Evolutionary conservation across 805 yeast species (phyloP).

Genomic region (Zygoascus biomembranicola): DNA sequence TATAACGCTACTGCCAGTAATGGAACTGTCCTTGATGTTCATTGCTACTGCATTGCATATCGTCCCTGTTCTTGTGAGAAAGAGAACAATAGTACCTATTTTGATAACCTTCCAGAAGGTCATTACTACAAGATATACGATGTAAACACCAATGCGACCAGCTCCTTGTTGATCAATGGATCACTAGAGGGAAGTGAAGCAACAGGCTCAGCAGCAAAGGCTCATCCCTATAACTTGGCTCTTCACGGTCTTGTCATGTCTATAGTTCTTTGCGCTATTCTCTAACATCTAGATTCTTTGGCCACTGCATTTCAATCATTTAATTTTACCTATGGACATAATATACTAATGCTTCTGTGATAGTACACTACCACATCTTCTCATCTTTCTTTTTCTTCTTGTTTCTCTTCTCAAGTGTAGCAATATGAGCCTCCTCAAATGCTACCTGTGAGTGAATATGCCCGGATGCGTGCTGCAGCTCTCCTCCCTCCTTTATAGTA

Average conservation of each 20-base stretch:
- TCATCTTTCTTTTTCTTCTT: conserved; percentile 46
- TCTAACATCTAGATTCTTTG: neutral
- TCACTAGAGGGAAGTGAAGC: conserved; percentile 11
- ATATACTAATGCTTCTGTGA: neutral
- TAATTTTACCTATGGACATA: neutral
- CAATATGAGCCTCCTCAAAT: conserved; percentile 91
- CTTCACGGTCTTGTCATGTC: neutral
- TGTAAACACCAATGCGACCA: conserved; percentile 3
- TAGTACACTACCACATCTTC: conserved; percentile 27
- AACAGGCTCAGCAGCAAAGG: neutral
- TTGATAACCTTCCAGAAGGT: conserved; percentile 9
- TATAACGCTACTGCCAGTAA: conserved; percentile 14
- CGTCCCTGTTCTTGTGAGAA: conserved; percentile 18
- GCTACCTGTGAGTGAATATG: conserved; percentile 87
- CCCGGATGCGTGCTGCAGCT: conserved; percentile 37
- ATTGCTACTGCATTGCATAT: conserved; percentile 14
- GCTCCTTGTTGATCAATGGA: conserved; percentile 11
- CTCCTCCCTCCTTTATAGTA: conserved; percentile 31
- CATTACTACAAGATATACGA: conserved; percentile 2
- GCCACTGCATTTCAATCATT: neutral
- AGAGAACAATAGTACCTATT: conserved; percentile 7
- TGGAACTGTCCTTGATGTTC: conserved; percentile 15
- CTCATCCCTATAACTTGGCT: neutral
- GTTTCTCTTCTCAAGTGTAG: conserved; percentile 73
- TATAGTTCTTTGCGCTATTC: neutral